Base-by-base conservation (phyloP, 176 grass and related monocot genomes). In the Miscanthus lutarioriparius region DNA sequence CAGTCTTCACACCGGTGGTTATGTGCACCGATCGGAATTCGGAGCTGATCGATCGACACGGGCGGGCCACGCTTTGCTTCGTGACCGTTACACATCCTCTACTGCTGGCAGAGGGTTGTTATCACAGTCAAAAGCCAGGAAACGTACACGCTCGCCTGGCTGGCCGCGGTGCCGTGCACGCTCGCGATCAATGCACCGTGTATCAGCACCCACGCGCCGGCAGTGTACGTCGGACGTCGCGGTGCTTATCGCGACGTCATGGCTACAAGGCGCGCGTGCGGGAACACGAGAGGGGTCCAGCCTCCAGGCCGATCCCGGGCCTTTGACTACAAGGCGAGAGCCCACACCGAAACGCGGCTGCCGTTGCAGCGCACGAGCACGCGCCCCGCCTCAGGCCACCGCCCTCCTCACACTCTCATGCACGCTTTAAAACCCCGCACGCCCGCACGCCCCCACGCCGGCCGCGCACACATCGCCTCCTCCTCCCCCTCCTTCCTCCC, bases 341-440 rank as follows among this genome's bases (percentile, higher is more conserved):
- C 66, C 67, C 56, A 64, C 74, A 74, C 56, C 25, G 62, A 45
- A 44, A 19, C 43, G 69, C 77, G 10, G 19, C 23, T n/a, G 54
- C 74, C 66, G 74, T 67, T 73, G 40, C 82, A 23, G 22, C 15
- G 53, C 35, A 25, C 70, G 44, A 49, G 26, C 84, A 68, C 74
- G 84, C 74, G 74, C 67, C 37, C 58, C 74, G 22, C 64, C 43
- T n/a, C 38, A 12, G 27, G 1, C 28, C 10, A n/a, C n/a, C n/a
- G n/a, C n/a, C n/a, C n/a, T n/a, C n/a, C 3, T 49, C 78, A 53
- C 83, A 17, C 65, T 39, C 72, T 53, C 83, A 86, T 78, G 79
- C 88, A 83, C 75, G 76, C 90, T 80, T 82, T 91, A 84, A 91
- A 77, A 82, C 75, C 77, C 48, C 19, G 39, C 81, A 25, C 63